These are phyloP conservation scores for Gossypium stocksii DNA, from an alignment of 345 rosid species.

Conservation along the genomic window DNA sequence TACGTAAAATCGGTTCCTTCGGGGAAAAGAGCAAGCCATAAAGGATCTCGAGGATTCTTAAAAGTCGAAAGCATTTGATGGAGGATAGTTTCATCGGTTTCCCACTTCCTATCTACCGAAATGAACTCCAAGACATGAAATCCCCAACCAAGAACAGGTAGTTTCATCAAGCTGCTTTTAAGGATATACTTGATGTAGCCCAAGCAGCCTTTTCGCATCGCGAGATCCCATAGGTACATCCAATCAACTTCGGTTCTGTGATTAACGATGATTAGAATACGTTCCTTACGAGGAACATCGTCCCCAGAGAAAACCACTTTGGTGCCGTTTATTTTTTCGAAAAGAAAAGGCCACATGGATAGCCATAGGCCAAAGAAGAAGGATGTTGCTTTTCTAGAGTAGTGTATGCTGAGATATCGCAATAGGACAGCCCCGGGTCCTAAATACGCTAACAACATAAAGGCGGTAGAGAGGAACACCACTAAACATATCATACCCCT, in stretches of 20 bases:
- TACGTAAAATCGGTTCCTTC: constrained; percentile 93
- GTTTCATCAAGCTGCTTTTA: constrained; percentile 77
- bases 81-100: constrained; percentile 60
- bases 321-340: constrained; percentile 71
- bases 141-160: constrained; percentile 84
- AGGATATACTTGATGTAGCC: constrained; percentile 74
- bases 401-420: constrained; percentile 45
- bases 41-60: constrained; percentile 59
- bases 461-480: constrained; percentile 64
- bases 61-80: constrained; percentile 57
- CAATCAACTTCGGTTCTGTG: constrained; percentile 95
- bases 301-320: constrained; percentile 68
- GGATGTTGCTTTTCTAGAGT: constrained; percentile 50
- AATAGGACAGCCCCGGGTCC: constrained; percentile 41
- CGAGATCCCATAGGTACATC: constrained; percentile 90
- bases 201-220: constrained; percentile 66
- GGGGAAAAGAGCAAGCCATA: constrained; percentile 89
- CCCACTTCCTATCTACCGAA: constrained; percentile 84
- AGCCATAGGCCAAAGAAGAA: constrained; percentile 66
- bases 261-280: constrained; percentile 62
- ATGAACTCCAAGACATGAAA: constrained; percentile 81
- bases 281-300: constrained; percentile 43
- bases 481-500: constrained; percentile 60
- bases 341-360: constrained; percentile 79
- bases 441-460: constrained; percentile 59